Percentiles rank a stretch among this genome's conserved stretches.
These are phyloP conservation scores for Pythium periplocum DNA, from an alignment of 352 stramenopile genomes.

Conservation along the genomic window DNA sequence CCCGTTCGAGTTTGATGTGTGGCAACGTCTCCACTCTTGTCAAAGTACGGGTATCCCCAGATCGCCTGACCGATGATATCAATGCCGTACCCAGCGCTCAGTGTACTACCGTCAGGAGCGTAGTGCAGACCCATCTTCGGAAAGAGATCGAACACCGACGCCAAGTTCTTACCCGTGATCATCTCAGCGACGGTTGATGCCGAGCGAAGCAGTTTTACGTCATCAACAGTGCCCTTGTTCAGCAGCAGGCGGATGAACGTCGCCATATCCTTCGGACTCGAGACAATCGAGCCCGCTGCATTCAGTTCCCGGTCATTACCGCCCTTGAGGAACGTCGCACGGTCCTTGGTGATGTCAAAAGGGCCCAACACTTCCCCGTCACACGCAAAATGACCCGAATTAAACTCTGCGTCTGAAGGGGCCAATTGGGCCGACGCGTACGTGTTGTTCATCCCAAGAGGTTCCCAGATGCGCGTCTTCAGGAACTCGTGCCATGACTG, in stretches of 20 bases:
- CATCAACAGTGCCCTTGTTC: slow-evolving; percentile 57
- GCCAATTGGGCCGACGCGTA: slow-evolving; percentile 24
- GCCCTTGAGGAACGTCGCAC: slow-evolving; percentile 26
- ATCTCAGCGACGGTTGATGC: slow-evolving; percentile 41
- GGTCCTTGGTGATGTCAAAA: slow-evolving; percentile 29
- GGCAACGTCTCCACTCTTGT: slow-evolving; percentile 59
- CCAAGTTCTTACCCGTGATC: slow-evolving; percentile 45
- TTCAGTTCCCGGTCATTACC: slow-evolving; percentile 18
- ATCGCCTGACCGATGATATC: slow-evolving; percentile 47
- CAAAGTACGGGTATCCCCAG: slow-evolving; percentile 60
- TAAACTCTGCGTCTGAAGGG: slow-evolving; percentile 7
- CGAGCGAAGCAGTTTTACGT: slow-evolving; percentile 37
- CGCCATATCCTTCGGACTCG: slow-evolving; percentile 46
- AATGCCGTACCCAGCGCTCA: slow-evolving; percentile 59
- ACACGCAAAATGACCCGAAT: slow-evolving; percentile 43
- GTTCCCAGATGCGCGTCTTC: slow-evolving; percentile 38
- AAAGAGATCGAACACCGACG: slow-evolving; percentile 30
- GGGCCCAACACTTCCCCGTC: slow-evolving; percentile 35
- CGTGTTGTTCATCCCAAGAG: slow-evolving; percentile 53
- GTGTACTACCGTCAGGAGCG: slow-evolving; percentile 35
- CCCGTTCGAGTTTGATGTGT: slow-evolving; percentile 54
- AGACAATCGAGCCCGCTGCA: slow-evolving; percentile 41
- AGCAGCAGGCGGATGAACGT: slow-evolving; percentile 50
- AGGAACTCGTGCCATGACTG: slow-evolving; percentile 50
- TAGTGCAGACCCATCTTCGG: slow-evolving; percentile 38